These are phyloP conservation scores for Lactarius hengduanensis DNA, from an alignment of 768 basidiomycete genomes.

Conservation along the genomic window DNA sequence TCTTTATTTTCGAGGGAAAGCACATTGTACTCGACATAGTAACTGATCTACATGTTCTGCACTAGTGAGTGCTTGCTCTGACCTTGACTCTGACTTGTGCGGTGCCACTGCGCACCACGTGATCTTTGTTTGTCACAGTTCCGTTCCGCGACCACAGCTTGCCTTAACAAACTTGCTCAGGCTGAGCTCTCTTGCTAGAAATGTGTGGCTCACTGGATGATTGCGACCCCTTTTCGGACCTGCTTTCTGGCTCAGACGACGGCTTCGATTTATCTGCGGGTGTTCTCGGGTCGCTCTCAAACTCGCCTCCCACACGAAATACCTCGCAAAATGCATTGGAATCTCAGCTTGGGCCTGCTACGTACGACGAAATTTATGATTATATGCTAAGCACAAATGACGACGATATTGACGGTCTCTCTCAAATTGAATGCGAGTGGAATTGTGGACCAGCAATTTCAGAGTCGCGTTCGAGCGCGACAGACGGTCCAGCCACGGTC, in stretches of 20 bases:
- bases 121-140: not conserved
- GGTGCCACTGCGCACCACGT: not conserved
- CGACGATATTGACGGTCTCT: not conserved
- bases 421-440: not conserved
- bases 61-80: not conserved
- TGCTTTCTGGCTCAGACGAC: constrained; percentile 4
- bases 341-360: not conserved
- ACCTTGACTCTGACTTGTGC: not conserved
- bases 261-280: not conserved
- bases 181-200: not conserved
- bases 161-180: not conserved
- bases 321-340: not conserved
- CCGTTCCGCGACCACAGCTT: not conserved
- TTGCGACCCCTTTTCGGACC: constrained; percentile 3
- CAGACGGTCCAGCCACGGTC: not conserved
- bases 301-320: not conserved
- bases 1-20: not conserved
- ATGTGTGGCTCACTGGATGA: constrained; percentile 7
- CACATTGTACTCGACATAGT: not conserved
- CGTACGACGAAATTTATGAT: constrained; percentile 3
- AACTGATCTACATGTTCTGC: not conserved
- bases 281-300: not conserved
- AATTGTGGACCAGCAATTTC: not conserved
- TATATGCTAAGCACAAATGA: constrained; percentile 7
- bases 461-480: not conserved